phyloP scores from a whole-genome alignment of 108 stramenopile genomes.

The Aurantiochytrium sp. region DNA sequence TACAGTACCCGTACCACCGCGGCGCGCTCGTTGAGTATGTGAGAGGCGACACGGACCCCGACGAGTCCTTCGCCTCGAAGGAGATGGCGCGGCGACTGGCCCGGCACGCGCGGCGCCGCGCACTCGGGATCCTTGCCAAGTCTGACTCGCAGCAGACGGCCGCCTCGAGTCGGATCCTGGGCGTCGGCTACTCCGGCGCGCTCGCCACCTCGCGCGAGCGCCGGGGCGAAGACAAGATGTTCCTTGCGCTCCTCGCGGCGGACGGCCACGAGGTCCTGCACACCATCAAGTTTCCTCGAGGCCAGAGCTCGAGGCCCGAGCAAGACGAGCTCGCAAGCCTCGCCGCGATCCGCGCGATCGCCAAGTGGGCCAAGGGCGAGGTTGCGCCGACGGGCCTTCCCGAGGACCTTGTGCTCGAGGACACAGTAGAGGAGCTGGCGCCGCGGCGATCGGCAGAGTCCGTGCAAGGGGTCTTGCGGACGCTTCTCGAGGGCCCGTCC shows the following conservation, averaged over 20 bases:
- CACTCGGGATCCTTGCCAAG: background rate
- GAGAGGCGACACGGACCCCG: background rate
- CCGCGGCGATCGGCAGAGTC: background rate
- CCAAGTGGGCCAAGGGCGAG: background rate
- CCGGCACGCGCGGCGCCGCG: background rate
- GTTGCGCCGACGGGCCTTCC: background rate
- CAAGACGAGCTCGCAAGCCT: slow-evolving; percentile 6
- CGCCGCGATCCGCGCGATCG: background rate
- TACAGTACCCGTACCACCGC: background rate
- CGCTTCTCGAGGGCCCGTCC: background rate
- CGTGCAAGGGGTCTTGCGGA: background rate
- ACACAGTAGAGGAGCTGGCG: background rate
- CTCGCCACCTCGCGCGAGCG: slow-evolving; percentile 11
- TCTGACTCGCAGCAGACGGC: background rate
- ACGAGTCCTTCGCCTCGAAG: background rate
- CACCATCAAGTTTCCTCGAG: background rate
- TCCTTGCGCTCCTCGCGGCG: background rate
- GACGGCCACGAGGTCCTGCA: background rate
- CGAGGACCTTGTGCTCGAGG: background rate
- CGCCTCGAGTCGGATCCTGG: background rate
- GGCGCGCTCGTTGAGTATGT: background rate
- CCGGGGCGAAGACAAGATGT: background rate
- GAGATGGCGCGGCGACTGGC: background rate
- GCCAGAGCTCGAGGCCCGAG: background rate
- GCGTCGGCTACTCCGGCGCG: background rate